Evolutionary conservation across 2,329 filamentous ascomycete species (phyloP), one percentile per base, ranked within the genome.

Genomic region (Curvularia sp.): DNA sequence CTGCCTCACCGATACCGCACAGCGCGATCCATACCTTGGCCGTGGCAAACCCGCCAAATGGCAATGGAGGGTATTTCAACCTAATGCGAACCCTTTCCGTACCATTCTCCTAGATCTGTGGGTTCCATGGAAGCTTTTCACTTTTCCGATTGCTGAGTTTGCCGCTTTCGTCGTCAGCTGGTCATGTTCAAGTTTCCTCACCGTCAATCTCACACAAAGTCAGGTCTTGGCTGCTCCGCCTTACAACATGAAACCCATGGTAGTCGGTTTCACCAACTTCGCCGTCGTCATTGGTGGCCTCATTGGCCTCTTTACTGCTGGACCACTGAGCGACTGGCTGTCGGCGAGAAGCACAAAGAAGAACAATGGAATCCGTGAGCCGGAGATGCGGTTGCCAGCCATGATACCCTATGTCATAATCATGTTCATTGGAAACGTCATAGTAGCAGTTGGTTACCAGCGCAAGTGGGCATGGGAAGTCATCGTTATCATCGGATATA

Each of bases 131-230:
- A 86, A 87, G 64, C 77, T 89, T 1, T 83, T 87, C 68, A 64
- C 80, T 0, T 89, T 86, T 71, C 87, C 87, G 0, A 88, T 89
- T 56, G 83, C 89, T 41, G 82, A 88, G 61, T 86, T 87, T 56
- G 80, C 86, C 1, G 81, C 84, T 15, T 88, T 89, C 64, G 81
- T 87, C 25, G 84, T 87, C 6, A 85, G 82, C 23, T 89, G 85
- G 84, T 80, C 80, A 8, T 85, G 84, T 53, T 83, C 80, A 41
- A 81, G 77, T 21, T 87, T 87, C 74, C 75, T 89, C 46, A 83
- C 82, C 2, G 67, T 88, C 67, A 89, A 89, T 72, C 77, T 89
- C n/a, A 87, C 85, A 0, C 83, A 77, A 59, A 80, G 79, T 8
- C 83, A 86, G 70, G 81, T 78, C 12, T 84, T 87, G 57, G 80